Evolutionary conservation across 2,329 filamentous ascomycete genomes (phyloP), one percentile per base, ranked within the genome.

Genomic region (Nothomitra cinnamomea): DNA sequence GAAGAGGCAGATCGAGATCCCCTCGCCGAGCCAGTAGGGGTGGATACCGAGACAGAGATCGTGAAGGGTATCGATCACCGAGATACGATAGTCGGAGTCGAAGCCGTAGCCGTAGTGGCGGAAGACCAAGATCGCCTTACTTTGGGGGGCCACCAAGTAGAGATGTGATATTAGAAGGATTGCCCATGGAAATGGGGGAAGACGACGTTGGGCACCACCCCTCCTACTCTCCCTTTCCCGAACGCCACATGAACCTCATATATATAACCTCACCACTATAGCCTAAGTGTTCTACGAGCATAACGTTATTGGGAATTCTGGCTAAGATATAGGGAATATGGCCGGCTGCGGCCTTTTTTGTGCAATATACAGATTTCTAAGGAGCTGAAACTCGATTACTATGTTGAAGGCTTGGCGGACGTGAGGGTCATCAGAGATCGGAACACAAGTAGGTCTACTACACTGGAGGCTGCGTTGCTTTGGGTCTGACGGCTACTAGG

Each of bases 391-490:
- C 69, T 74, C 59, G 69, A 68, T 58, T 72, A 77, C 58, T 65
- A 70, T 60, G 66, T 76, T 57, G 67, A 72, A 54, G 69, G 68
- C n/a, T 64, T 79, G 56, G 75, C 78, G 60, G 75, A 78, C 59
- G 67, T 79, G 49, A 70, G 75, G 17, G 67, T 79, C 52, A 79
- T 79, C 59, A 73, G 75, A 56, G 76, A 79, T 59, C 71, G 75
- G 54, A 72, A 75, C 56, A 78, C 75, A 19, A 77, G 76, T 78
- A 65, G 57, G 57, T 21, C 51, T 53, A 57, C 49, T 57, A 28
- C 35, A 17, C 5, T 24, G 54, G 43, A 38, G 56, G 51, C 53
- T 45, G 17, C 43, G 22, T 2, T 57, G 54, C 60, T n/a, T n/a
- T n/a, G n/a, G 60, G 53, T 62, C 51, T 57, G 49, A 45, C 15